These are phyloP conservation scores for Monoraphidium neglectum DNA, from an alignment of 139 green algal genomes.

Conservation along the genomic window DNA sequence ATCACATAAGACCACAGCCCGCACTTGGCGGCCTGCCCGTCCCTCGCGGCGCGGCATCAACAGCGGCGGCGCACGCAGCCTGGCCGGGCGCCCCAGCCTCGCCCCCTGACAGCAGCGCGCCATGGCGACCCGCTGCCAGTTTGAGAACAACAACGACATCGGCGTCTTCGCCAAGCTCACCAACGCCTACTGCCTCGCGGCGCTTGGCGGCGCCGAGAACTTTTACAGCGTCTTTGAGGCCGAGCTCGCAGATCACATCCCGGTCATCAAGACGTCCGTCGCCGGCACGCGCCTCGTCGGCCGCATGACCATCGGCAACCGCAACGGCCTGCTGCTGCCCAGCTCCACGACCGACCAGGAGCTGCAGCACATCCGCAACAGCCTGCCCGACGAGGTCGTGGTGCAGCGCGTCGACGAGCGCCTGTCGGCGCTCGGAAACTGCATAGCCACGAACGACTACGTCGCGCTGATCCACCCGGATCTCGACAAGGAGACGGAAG, in stretches of 20 bases:
- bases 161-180: slow-evolving; percentile 97
- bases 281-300: slow-evolving; percentile 96
- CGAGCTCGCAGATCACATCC: slow-evolving; percentile 96
- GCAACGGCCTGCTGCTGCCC: slow-evolving; percentile 96
- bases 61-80: too few species aligned
- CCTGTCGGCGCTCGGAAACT: slow-evolving; percentile 97
- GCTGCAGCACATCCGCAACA: slow-evolving; percentile 97
- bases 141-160: slow-evolving; percentile 97
- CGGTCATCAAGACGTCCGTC: slow-evolving; percentile 91
- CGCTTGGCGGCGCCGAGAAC: slow-evolving; percentile 92
- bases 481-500: slow-evolving; percentile 95
- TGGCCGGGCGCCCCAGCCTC: too few species aligned
- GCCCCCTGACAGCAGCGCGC: too few species aligned
- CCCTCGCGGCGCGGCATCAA: too few species aligned
- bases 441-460: slow-evolving; percentile 99
- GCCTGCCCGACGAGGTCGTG: slow-evolving; percentile 96
- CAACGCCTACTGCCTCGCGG: slow-evolving; percentile 93
- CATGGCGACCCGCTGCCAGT: slow-evolving; percentile 83
- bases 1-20: too few species aligned
- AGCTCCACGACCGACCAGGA: slow-evolving; percentile 86
- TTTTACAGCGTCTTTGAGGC: slow-evolving; percentile 99
- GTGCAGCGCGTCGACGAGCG: slow-evolving; percentile 95
- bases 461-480: slow-evolving; percentile 97
- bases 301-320: slow-evolving; percentile 93
- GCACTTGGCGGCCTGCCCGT: too few species aligned